Evolutionary conservation across 2,329 filamentous ascomycete genomes (phyloP).

Genomic region (Fusarium duplospermum): DNA sequence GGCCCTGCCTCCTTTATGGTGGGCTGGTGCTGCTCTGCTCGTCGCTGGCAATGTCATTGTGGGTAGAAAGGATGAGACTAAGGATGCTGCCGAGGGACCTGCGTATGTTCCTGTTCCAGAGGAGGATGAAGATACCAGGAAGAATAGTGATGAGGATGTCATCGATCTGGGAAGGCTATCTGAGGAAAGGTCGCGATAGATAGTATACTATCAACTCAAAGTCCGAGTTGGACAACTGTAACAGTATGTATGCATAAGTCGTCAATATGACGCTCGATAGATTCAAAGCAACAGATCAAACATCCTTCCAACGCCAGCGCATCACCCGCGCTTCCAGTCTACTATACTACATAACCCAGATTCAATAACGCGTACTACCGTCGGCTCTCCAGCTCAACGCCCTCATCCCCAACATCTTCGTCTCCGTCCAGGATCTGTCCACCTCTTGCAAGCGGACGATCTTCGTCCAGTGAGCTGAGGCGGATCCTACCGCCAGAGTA

Average conservation of each 20-base stretch:
- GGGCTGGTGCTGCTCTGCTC: constrained; percentile 77
- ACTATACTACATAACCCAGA: constrained; percentile 11
- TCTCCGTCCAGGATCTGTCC: constrained; percentile 56
- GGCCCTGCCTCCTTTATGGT: constrained; percentile 78
- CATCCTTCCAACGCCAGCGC: constrained; percentile 37
- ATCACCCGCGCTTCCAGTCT: constrained; percentile 30
- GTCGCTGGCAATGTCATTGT: constrained; percentile 84
- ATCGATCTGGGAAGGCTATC: constrained; percentile 48
- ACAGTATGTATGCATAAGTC: not conserved
- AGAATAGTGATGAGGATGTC: constrained; percentile 49
- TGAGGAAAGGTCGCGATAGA: constrained; percentile 33
- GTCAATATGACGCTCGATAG: not conserved
- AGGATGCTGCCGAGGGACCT: constrained; percentile 41
- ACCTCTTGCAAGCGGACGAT: constrained; percentile 57
- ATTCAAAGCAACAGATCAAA: constrained; percentile 20
- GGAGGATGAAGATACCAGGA: constrained; percentile 35
- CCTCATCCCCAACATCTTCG: constrained; percentile 55
- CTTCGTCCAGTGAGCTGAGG: constrained; percentile 57
- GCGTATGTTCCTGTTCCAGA: constrained; percentile 48
- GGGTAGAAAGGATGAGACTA: constrained; percentile 72
- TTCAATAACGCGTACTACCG: constrained; percentile 27
- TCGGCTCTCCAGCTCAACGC: constrained; percentile 57
- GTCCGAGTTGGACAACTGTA: not conserved
- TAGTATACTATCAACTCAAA: not conserved
- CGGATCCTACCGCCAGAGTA: constrained; percentile 68